Evolutionary conservation across 805 yeast species (phyloP).

Genomic region (Yamadazyma phyllophila): DNA sequence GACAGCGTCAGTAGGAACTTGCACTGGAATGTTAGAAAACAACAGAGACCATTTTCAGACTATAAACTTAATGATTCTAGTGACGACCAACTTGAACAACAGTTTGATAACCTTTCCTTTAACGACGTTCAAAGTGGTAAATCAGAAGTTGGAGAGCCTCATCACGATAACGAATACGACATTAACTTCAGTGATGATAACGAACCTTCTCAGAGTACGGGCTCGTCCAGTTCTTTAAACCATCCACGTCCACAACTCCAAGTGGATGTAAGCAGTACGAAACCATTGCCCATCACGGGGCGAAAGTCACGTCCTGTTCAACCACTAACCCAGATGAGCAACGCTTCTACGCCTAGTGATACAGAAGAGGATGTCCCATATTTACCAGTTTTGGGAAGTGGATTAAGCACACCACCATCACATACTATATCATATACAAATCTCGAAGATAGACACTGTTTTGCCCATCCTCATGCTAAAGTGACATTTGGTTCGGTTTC

Average conservation of each 20-base stretch:
- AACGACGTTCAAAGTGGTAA: background rate
- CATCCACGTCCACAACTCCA: background rate
- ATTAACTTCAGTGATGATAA: slow-evolving; percentile 34
- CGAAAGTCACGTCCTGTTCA: background rate
- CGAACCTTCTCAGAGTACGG: background rate
- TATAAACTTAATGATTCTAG: slow-evolving; percentile 14
- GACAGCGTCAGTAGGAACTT: slow-evolving; percentile 82
- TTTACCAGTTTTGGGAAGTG: slow-evolving; percentile 29
- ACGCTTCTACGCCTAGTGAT: slow-evolving; percentile 14
- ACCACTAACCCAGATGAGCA: background rate
- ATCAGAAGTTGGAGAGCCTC: slow-evolving; percentile 1
- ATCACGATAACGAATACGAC: slow-evolving; percentile 26
- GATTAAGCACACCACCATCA: slow-evolving; percentile 30
- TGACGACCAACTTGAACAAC: slow-evolving; percentile 13
- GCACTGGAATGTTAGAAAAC: slow-evolving; percentile 92
- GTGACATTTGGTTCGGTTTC: slow-evolving; percentile 20
- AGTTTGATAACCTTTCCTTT: slow-evolving; percentile 8
- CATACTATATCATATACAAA: slow-evolving; percentile 17
- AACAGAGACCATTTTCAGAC: slow-evolving; percentile 68
- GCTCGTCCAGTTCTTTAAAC: background rate
- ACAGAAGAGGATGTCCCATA: slow-evolving; percentile 26
- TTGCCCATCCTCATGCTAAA: slow-evolving; percentile 44
- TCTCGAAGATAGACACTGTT: slow-evolving; percentile 38
- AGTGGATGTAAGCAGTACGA: background rate
- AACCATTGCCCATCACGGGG: background rate